phyloP scores from a whole-genome alignment of 2,329 filamentous ascomycete species.

The Emergomyces pasteurianus region DNA sequence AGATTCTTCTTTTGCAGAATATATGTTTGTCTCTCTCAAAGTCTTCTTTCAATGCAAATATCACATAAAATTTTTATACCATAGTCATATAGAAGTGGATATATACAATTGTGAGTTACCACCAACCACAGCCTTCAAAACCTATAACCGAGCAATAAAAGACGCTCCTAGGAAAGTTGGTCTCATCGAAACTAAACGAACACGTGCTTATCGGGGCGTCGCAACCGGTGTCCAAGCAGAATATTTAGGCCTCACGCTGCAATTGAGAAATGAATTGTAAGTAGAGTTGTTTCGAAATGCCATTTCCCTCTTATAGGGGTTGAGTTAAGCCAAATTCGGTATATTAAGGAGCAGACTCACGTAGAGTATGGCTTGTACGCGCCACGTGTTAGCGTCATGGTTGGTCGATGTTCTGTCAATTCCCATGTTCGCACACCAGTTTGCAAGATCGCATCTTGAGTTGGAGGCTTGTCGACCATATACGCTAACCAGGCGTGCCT shows the following conservation, averaged over 20 bases:
- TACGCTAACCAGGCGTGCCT: conserved; percentile 97
- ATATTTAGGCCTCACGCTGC: conserved; percentile 24
- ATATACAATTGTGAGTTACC: background rate
- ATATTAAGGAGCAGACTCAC: conserved; percentile 45
- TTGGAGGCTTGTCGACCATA: conserved; percentile 74
- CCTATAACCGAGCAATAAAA: background rate
- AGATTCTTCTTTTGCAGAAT: background rate
- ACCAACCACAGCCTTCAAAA: background rate
- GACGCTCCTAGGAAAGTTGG: background rate
- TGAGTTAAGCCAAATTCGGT: background rate
- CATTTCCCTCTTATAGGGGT: background rate
- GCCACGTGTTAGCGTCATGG: conserved; percentile 60
- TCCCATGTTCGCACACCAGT: conserved; percentile 64
- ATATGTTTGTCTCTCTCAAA: background rate
- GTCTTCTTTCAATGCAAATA: background rate
- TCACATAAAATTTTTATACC: background rate
- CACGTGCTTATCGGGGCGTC: conserved; percentile 12
- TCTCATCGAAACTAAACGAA: background rate
- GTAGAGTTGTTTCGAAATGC: background rate
- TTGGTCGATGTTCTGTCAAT: conserved; percentile 57
- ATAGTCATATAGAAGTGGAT: background rate
- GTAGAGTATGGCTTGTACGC: conserved; percentile 93
- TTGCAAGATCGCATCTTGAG: conserved; percentile 59
- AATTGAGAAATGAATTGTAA: conserved; percentile 3
- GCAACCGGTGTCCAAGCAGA: conserved; percentile 24